Percentiles rank a stretch among this genome's conserved stretches.
phyloP scores from a whole-genome alignment of 208 protist genomes.

The Sergeia podlipaevii region DNA sequence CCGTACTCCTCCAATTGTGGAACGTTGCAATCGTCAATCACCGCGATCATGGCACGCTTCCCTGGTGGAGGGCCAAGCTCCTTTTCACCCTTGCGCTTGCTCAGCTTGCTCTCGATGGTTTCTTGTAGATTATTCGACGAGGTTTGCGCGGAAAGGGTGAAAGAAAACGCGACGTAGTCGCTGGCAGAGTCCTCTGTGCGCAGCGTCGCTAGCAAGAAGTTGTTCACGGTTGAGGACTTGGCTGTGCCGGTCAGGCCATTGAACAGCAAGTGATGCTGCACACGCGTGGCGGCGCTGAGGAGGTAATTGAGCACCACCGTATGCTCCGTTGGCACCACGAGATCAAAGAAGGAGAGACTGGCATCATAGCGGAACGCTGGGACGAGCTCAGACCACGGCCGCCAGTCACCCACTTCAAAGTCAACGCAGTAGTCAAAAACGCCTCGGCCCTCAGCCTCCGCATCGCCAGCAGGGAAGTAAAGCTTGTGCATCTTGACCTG shows the following conservation, averaged over 20 bases:
- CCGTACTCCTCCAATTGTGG: conserved; percentile 93
- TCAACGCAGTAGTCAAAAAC: conserved; percentile 94
- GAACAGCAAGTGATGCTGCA: conserved; percentile 77
- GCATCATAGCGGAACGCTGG: conserved; percentile 89
- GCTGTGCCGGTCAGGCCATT: conserved; percentile 93
- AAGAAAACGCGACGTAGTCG: conserved; percentile 70
- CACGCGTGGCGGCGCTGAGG: conserved; percentile 46
- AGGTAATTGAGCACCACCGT: conserved; percentile 85
- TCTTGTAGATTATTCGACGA: conserved; percentile 87
- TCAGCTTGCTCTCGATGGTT: conserved; percentile 92
- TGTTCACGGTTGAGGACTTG: conserved; percentile 90
- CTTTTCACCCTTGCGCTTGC: conserved; percentile 84
- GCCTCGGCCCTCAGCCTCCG: conserved; percentile 36
- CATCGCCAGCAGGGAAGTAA: conserved; percentile 30
- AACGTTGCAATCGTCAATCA: conserved; percentile 96
- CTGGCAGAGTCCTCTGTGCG: conserved; percentile 64
- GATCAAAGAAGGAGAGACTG: conserved; percentile 88
- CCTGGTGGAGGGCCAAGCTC: conserved; percentile 77
- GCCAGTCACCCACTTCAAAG: conserved; percentile 57
- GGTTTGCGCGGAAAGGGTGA: conserved; percentile 93
- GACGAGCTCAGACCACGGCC: conserved; percentile 82
- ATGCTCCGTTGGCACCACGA: conserved; percentile 95
- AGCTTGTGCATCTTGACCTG: conserved; percentile 62
- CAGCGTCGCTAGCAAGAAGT: conserved; percentile 70
- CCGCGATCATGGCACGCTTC: conserved; percentile 85